Base-by-base conservation (phyloP, 2,329 filamentous ascomycete genomes). In the Nemania bipapillata region DNA sequence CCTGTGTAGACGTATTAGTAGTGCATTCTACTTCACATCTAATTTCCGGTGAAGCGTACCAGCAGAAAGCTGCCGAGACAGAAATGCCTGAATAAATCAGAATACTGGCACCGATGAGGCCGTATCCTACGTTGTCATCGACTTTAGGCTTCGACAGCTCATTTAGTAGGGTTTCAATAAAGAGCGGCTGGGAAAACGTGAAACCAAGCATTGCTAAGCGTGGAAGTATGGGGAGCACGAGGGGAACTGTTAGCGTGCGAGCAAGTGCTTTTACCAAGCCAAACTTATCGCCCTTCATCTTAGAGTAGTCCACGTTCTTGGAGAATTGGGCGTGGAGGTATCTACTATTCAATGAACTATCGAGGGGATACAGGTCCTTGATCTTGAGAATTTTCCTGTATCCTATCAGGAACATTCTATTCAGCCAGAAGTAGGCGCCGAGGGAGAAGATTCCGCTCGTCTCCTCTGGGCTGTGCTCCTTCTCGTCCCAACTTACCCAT, bases 61-160 rank as follows among this genome's bases (percentile, higher is more conserved):
- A 77, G 66, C 80, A 83, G n/a, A 83, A 72, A 0, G 79, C 79
- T 0, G 73, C 73, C 0, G 81, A 81, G 2, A 84, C n/a, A 2
- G 82, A 80, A 17, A 84, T 80, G 8, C 81, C 80, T 0, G 70
- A n/a, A 66, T 84, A 85, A 3, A 83, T 79, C 4, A 83, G 57
- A 1, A 80, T 70, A 0, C 77, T 76, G 3, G 82, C 83, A 1
- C 80, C 83, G 7, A 85, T 83, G 6, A 84, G 77, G 0, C 83
- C 82, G 66, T 83, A 83, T 1, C 81, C 79, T 15, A 75, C 63
- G 35, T 77, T 80, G 0, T 71, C 66, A 0, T 68, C 68, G 0
- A 68, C 63, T 0, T 73, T 65, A 1, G 78, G 71, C 1, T 72
- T 53, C 15, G 73, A 69, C 6, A 82, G 70, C 40, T 76, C 77